phyloP scores from a whole-genome alignment of 2,329 filamentous ascomycete species.

The Xylaria polymorpha region DNA sequence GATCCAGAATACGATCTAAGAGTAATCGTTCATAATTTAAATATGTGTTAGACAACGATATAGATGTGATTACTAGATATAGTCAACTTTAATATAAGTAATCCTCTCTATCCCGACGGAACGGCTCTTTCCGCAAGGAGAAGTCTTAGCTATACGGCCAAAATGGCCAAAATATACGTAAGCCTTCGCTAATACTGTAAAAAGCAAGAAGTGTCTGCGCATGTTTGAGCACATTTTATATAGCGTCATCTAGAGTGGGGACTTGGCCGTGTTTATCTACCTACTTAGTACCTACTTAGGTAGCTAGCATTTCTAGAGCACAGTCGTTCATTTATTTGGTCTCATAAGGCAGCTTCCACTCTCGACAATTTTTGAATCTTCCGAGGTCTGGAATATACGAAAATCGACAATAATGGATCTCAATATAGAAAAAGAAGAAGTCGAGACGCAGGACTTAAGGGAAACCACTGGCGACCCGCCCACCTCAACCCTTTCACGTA shows the following conservation, averaged over 20 bases:
- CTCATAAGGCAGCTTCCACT: not conserved
- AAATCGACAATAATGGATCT: not conserved
- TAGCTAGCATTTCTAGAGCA: not conserved
- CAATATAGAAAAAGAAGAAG: not conserved
- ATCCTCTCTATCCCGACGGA: not conserved
- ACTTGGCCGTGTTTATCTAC: not conserved
- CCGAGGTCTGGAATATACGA: not conserved
- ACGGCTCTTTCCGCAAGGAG: not conserved
- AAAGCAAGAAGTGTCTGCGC: slow-evolving; percentile 1
- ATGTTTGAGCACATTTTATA: slow-evolving; percentile 15
- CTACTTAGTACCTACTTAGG: too few species aligned
- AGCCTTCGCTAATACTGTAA: not conserved
- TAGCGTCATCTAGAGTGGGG: slow-evolving; percentile 1
- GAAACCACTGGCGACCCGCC: not conserved
- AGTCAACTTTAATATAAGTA: not conserved
- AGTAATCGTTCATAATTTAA: too few species aligned
- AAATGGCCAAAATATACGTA: not conserved
- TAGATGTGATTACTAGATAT: not conserved
- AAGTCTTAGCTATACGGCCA: not conserved
- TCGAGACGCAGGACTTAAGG: not conserved
- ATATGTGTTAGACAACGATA: too few species aligned
- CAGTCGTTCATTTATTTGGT: not conserved
- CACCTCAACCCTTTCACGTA: slow-evolving; percentile 1
- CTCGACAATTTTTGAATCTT: not conserved
- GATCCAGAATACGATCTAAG: too few species aligned